Base-by-base conservation (phyloP, 768 basidiomycete species). In the Rhodotorula graminis region DNA sequence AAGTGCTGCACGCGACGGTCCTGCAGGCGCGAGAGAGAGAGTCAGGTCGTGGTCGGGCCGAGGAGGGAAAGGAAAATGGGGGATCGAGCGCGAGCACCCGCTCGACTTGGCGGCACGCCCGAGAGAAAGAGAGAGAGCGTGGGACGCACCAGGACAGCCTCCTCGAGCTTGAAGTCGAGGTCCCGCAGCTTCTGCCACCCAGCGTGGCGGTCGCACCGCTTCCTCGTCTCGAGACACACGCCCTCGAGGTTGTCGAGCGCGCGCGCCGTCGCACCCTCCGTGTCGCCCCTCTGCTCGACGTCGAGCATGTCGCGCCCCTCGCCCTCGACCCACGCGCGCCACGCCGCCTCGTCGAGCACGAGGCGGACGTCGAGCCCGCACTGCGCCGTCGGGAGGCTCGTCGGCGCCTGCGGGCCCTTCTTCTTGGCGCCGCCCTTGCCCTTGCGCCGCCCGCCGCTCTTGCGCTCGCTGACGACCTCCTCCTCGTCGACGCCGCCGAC, bases 351-450 rank as follows among this genome's bases (percentile, higher is more conserved):
- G n/a, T 88, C 88, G 79, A 89, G 88, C 71, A 89, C 89, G 33
- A 96, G 83, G 44, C 93, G 84, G 77, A 88, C 88, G 80, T 96
- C 93, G 88, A 92, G 93, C 10, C 93, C 92, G 81, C 93, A 96
- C 44, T 75, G 76, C 29, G 77, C 79, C 12, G 78, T 79, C 4
- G 75, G 75, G 1, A 76, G 87, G 86, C 27, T 86, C 85, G 64
- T 89, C 31, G 71, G 67, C 16, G 63, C 58, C 33, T 65, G 59
- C 89, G 18, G 85, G 64, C 27, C 90, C 33, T 85, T 83, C 31
- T 86, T 66, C 60, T 71, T 76, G 12, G 53, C 52, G n/a, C 27
- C 27, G 85, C 50, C 92, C 84, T 57, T 85, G 81, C 49, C 77
- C 77, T 61, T 85, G 62, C 86, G 86, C 70, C 85, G 84, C 78